Evolutionary conservation across 805 yeast species (phyloP), one percentile per base, ranked within the genome.

Genomic region (Lipomyces sp.): DNA sequence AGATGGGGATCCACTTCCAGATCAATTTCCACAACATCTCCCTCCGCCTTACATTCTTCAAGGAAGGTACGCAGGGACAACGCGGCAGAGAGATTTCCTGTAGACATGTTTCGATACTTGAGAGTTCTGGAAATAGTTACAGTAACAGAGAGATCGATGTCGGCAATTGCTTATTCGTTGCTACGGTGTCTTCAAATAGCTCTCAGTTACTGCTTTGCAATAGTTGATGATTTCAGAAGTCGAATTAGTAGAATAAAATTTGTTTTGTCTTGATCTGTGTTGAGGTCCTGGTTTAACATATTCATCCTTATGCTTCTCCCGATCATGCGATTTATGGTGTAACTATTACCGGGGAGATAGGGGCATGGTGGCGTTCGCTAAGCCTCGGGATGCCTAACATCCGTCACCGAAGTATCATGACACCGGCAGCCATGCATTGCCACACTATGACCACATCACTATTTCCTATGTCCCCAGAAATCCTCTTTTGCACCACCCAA

Each of bases 1-100:
- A 39, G 45, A 39, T 39, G 45, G 45, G 45, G 45, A 39, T 39
- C 45, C 45, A 39, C 45, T 39, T 39, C 45, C 45, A 39, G 45
- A 39, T 11, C 45, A 39, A 39, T 39, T 39, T 39, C 45, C 45
- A 39, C 45, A 39, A 39, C 45, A 39, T 39, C 45, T 39, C 45
- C 45, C 45, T 39, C 45, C 45, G 45, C 45, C 45, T 39, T 39
- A 4, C 45, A 8, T 39, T 39, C 45, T 39, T 39, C 45, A 39
- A 39, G 45, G 45, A 39, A 39, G 45, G 45, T 39, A 39, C 45
- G 45, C 45, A 39, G 45, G 45, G 45, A 39, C 4, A 4, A 39
- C 45, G 45, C 45, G 45, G 45, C 45, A 39, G 45, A 39, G 45
- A 39, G 45, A 2, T 39, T 39, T 39, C 45, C 45, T 39, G 45